phyloP scores from a whole-genome alignment of 768 basidiomycete species.

The Xanthoconium stramineum region DNA sequence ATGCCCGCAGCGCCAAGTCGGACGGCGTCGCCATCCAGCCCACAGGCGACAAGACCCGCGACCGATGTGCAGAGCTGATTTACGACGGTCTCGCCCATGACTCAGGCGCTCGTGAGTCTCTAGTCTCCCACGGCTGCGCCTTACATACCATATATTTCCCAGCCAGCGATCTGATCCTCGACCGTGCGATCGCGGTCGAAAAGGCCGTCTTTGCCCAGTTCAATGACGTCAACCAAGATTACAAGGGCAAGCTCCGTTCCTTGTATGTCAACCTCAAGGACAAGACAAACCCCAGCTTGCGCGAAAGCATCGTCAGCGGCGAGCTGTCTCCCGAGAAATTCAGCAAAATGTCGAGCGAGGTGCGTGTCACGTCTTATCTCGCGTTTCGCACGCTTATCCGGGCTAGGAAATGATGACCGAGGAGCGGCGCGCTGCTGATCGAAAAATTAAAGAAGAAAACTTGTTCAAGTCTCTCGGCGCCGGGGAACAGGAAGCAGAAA shows the following conservation, averaged over 20 bases:
- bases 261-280: conserved; percentile 94
- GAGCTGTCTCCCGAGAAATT: conserved; percentile 68
- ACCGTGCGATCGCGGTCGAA: conserved; percentile 71
- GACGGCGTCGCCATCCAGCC: conserved; percentile 61
- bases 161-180: conserved; percentile 70
- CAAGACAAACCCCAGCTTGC: conserved; percentile 83
- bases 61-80: conserved; percentile 84
- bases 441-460: conserved; percentile 80
- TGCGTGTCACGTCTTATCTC: conserved; percentile 24
- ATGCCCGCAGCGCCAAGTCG: conserved; percentile 56
- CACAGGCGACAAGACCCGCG: conserved; percentile 71
- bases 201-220: conserved; percentile 50
- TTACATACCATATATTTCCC: conserved; percentile 1
- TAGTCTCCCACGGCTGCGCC: not conserved
- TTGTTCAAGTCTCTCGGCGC: conserved; percentile 90
- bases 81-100: conserved; percentile 90
- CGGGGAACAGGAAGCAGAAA: conserved; percentile 87
- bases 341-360: conserved; percentile 78
- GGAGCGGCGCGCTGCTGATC: conserved; percentile 81
- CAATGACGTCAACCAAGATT: conserved; percentile 43
- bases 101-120: conserved; percentile 78
- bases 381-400: not conserved
- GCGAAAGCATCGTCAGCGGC: conserved; percentile 84
- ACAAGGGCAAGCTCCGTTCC: conserved; percentile 80
- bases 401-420: conserved; percentile 93